Percentiles rank a stretch among this genome's conserved stretches.
phyloP scores from a whole-genome alignment of 1,139 yeast genomes.

The Saccharomyces uvarum region DNA sequence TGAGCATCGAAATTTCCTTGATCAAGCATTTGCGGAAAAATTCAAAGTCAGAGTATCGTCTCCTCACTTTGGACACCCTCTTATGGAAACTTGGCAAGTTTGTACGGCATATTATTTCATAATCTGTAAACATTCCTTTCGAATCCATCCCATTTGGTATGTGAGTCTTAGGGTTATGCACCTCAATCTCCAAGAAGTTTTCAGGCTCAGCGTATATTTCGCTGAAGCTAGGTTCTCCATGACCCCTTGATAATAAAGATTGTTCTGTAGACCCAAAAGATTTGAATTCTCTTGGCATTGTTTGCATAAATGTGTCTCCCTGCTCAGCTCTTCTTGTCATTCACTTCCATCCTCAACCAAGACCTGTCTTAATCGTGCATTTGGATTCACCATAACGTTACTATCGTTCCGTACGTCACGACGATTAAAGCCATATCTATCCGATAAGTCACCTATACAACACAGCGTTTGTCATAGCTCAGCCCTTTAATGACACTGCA shows the following conservation, averaged over 20 bases:
- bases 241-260: constrained; percentile 18
- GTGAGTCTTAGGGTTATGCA: constrained; percentile 33
- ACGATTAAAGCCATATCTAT: background rate
- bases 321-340: background rate
- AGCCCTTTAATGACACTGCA: background rate
- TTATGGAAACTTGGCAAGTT: constrained; percentile 80
- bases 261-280: constrained; percentile 29
- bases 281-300: constrained; percentile 21
- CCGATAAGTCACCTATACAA: background rate
- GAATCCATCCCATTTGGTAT: constrained; percentile 59
- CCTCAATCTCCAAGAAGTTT: constrained; percentile 87
- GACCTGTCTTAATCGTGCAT: background rate
- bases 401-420: background rate
- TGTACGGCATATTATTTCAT: constrained; percentile 80
- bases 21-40: constrained; percentile 59
- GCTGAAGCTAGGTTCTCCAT: constrained; percentile 59
- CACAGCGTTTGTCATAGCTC: background rate
- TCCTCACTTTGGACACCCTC: constrained; percentile 59
- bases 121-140: constrained; percentile 73
- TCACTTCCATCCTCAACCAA: background rate
- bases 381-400: background rate
- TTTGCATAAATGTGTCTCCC: background rate
- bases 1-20: constrained; percentile 40
- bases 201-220: constrained; percentile 93
- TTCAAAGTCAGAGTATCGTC: constrained; percentile 88